A percentile compares a stretch with the other conserved stretches of the same genome.
Evolutionary conservation across 306 rosid species (phyloP).

Genomic region (Vigna angularis): DNA sequence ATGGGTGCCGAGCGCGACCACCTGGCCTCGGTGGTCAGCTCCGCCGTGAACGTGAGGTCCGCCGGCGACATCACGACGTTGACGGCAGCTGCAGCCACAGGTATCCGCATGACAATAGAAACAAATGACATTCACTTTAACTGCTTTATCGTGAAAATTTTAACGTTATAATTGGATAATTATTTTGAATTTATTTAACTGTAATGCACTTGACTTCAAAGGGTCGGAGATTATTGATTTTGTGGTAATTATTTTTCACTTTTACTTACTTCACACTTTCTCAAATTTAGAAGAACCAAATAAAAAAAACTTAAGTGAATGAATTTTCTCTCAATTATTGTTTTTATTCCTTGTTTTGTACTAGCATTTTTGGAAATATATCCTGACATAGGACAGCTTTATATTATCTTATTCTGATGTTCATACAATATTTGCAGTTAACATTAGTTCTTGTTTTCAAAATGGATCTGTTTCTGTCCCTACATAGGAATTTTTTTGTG

Average conservation of each 20-base stretch:
- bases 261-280: background rate
- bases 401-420: background rate
- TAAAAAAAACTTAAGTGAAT: background rate
- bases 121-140: background rate
- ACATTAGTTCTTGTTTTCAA: background rate
- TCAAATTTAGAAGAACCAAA: background rate
- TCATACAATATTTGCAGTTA: background rate
- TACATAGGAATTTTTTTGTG: background rate
- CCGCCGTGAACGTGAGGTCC: slow-evolving; percentile 92
- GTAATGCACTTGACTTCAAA: background rate
- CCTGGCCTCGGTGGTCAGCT: slow-evolving; percentile 81
- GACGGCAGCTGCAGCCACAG: slow-evolving; percentile 93
- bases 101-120: slow-evolving; percentile 32
- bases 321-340: background rate
- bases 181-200: background rate
- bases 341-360: background rate
- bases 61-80: slow-evolving; percentile 84
- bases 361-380: background rate
- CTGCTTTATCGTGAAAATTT: background rate
- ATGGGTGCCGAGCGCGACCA: slow-evolving; percentile 97
- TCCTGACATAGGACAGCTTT: background rate
- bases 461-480: background rate
- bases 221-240: background rate
- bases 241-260: background rate
- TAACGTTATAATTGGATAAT: background rate